Percentiles rank a stretch among this genome's conserved stretches.
phyloP scores from a whole-genome alignment of 352 stramenopile genomes.

The Pythium dissimile region DNA sequence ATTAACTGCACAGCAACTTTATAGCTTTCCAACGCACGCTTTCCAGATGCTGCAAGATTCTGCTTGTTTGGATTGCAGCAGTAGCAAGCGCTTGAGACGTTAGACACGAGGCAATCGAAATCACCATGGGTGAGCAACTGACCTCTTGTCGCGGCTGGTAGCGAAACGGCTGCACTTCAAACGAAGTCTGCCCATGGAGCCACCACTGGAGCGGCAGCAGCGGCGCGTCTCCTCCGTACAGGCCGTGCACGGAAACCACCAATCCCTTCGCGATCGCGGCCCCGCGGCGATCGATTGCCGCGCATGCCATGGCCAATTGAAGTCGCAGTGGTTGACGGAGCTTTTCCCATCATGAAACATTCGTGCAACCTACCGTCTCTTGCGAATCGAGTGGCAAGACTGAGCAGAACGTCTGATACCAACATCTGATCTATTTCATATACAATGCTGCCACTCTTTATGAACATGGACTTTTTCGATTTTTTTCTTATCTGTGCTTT shows the following conservation, averaged over 20 bases:
- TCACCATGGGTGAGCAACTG: not conserved
- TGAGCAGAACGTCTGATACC: too few species aligned
- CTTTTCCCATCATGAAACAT: too few species aligned
- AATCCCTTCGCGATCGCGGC: slow-evolving; percentile 41
- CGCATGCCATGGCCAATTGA: slow-evolving; percentile 37
- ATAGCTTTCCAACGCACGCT: not conserved
- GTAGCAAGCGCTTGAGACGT: too few species aligned
- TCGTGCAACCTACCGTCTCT: not conserved
- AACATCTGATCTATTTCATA: too few species aligned
- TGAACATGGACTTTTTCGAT: not conserved
- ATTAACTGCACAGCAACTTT: not conserved
- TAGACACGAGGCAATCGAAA: not conserved
- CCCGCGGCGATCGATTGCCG: slow-evolving; percentile 40
- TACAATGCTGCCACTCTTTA: not conserved
- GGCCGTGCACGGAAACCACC: slow-evolving; percentile 62
- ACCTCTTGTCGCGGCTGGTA: slow-evolving; percentile 41
- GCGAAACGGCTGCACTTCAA: slow-evolving; percentile 47
- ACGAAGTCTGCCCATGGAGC: slow-evolving; percentile 28
- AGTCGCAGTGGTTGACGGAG: not conserved
- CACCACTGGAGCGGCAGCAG: slow-evolving; percentile 52
- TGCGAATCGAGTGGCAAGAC: too few species aligned
- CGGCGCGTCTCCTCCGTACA: slow-evolving; percentile 45
- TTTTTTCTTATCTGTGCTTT: not conserved
- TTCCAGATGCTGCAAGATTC: slow-evolving; percentile 2
- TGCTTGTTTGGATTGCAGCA: too few species aligned